phyloP scores from a whole-genome alignment of 495 filamentous ascomycete species.

The Thermothielavioides terrestris region DNA sequence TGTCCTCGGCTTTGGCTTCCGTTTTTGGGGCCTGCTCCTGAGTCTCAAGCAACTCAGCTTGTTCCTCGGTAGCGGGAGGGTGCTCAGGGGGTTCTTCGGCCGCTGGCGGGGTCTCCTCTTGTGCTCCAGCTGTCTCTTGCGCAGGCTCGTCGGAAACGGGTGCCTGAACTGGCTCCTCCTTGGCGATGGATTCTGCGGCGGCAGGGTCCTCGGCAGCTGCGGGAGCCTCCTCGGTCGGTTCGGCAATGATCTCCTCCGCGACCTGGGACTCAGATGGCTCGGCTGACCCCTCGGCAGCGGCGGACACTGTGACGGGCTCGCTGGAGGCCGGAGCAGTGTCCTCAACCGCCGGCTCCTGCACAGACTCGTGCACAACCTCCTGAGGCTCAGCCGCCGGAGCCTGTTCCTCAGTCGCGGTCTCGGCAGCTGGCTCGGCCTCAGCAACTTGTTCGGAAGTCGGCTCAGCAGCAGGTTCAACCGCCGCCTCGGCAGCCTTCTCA shows the following conservation, averaged over 20 bases:
- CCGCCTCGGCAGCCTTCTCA: not conserved
- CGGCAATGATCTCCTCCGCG: not conserved
- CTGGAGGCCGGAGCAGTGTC: too few species aligned
- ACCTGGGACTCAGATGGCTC: not conserved
- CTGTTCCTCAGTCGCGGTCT: not conserved
- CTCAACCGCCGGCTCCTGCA: constrained; percentile 3
- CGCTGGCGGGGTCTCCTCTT: not conserved
- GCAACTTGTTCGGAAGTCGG: not conserved
- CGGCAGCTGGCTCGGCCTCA: not conserved
- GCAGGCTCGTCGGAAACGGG: not conserved
- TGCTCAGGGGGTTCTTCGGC: not conserved
- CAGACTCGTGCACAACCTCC: not conserved
- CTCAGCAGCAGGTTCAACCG: too few species aligned
- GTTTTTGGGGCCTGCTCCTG: too few species aligned
- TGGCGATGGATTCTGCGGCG: not conserved
- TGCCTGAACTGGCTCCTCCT: not conserved
- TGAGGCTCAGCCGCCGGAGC: not conserved
- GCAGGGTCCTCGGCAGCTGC: not conserved
- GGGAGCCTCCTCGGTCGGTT: not conserved
- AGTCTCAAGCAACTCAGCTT: too few species aligned
- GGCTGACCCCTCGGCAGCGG: too few species aligned
- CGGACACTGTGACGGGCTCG: not conserved
- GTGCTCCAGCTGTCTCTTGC: not conserved
- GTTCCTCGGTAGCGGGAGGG: not conserved
- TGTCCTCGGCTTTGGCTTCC: too few species aligned